Base-by-base conservation (phyloP, 306 rosid species). In the Acacia crassicarpa region DNA sequence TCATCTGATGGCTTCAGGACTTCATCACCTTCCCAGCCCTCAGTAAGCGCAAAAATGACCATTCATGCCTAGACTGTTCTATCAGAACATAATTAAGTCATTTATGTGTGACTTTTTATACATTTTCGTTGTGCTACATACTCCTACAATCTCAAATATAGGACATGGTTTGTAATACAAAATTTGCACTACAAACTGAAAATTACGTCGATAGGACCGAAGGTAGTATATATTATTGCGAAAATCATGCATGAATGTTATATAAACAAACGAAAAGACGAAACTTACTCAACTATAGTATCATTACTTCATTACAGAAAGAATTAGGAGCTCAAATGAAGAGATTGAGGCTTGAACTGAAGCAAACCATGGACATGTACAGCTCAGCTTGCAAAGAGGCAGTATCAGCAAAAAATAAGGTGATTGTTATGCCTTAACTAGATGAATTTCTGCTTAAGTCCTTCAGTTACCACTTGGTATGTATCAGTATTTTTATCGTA, bases 361-460 rank as follows among this genome's bases (percentile, higher is more conserved):
- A 96, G 85, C 97, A 96, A 86, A 96, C 99, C 76, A 93, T 93
- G 97, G 92, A 96, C 83, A 89, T 93, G 98, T 96, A 96, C 68
- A 96, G 94, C 90, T 89, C 98, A 75, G 99, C 98, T 43, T 92
- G 99, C 90, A 96, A 91, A 86, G 98, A 96, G 89, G 99, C 99
- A 67, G 92, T 96, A 81, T 90, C 97, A 62, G 99, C 99, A 35
- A 93, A 96, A 87, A 90, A 91, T 44, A 84, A 92, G 97, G 98
- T 93, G 77, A 76, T 82, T 67, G 35, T 75, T 53, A 35, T 51
- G 38, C 85, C 74, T 16, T 72, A 43, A 51, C 19, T 11, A 33
- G 68, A 59, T 76, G 5, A 43, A 41, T 69, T 11, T 75, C 38
- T 4, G 17, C 69, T 45, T 9, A 15, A 78, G 13, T 78, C 33